Evolutionary conservation across 1,139 yeast species (phyloP), one percentile per base, ranked within the genome.

Genomic region (Geotrichum reessii): DNA sequence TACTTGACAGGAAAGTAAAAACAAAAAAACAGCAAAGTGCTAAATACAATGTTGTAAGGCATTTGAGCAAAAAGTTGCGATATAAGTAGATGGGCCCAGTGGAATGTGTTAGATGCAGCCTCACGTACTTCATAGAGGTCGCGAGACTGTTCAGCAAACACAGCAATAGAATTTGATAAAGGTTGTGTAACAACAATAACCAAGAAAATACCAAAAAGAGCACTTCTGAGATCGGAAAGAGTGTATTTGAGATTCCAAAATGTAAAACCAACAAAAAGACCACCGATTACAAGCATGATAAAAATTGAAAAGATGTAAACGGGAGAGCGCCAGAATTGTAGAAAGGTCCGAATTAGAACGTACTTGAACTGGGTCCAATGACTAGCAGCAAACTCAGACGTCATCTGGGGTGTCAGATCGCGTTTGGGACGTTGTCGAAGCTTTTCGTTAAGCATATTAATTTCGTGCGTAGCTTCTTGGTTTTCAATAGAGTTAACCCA

Each of bases 121-220:
- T 84, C 88, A 70, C 87, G 76, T 21, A 80, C 85, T 69, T 84
- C 88, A 65, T 74, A 84, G 58, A 83, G 69, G 59, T 81, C 83
- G 68, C 84, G 74, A 28, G 70, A 68, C 51, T 72, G 76, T 52
- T 70, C 74, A 52, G 80, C 78, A 58, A 72, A 74, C n/a, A 77
- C 79, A 59, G 77, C 78, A 64, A 78, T 70, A 71, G 84, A 88
- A 66, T 83, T 83, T 52, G 82, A 78, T 72, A 83, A 73, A 27
- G 88, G 79, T 51, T 76, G 69, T 62, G 84, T 77, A 60, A 81
- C 72, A 64, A 81, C 71, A 63, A 77, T 73, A 63, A 82, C 74
- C 84, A 85, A 79, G 73, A 85, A 85, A 47, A 79, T 68, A 56
- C 81, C 71, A 62, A 73, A 73, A 70, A 73, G 67, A 46, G 65